Base-by-base conservation (phyloP, 768 basidiomycete genomes). In the Terana coerulea region DNA sequence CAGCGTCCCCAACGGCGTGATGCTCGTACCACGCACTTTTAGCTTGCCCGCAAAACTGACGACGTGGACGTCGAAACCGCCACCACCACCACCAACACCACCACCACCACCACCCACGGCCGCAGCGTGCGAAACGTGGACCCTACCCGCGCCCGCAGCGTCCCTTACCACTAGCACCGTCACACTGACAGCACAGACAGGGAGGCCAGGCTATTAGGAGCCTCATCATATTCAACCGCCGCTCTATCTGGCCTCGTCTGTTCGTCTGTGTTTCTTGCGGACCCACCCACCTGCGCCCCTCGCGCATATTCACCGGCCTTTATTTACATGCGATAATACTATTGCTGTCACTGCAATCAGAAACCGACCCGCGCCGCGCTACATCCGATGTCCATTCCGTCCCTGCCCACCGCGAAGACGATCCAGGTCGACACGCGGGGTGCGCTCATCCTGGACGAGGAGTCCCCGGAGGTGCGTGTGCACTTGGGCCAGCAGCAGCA, bases 341-440 rank as follows among this genome's bases (percentile, higher is more conserved):
- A 33, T 21, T 46, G 45, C 24, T 7, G 15, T 17, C 36, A 37
- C 15, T 35, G 33, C 33, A 4, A 14, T 44, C 21, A 44, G 14
- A n/a, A 3, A 12, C 14, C 14, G 8, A 24, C 10, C 4, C n/a
- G 30, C n/a, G 37, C 17, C 30, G 22, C 45, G 53, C 52, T 55
- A 8, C 55, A 15, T 7, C 53, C 24, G 49, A 74, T 79, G 75
- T 64, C 75, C 61, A 70, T 72, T 30, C 82, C 86, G 33, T 77
- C 86, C 37, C 73, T 95, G 52, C 94, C 94, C 34, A 79, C 81
- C 30, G 83, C 91, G 28, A 86, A 81, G 68, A 84, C 90, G 47
- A 95, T 98, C 64, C 91, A 91, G 67, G 95, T 98, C 62, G 92
- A 97, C 61, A 97, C 93, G 24, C 82, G 91, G 57, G 95, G 95